These are phyloP conservation scores for Rhizophagus clarus DNA, from an alignment of 192 early-diverging fungal species.

Conservation along the genomic window DNA sequence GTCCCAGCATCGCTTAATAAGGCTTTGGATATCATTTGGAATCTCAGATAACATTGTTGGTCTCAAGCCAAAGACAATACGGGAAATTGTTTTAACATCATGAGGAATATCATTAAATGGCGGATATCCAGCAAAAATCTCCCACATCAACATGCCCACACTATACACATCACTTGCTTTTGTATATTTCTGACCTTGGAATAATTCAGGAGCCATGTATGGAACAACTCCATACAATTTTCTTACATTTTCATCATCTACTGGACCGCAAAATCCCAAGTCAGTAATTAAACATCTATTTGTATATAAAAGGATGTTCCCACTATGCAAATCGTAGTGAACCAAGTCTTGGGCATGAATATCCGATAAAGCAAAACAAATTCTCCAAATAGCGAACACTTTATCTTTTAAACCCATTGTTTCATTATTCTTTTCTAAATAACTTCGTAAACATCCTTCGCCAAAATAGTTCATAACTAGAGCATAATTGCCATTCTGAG, in stretches of 20 bases:
- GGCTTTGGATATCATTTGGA: not conserved
- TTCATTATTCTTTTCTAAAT: constrained; percentile 35
- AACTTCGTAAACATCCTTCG: constrained; percentile 40
- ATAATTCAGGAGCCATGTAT: constrained; percentile 44
- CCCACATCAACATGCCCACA: constrained; percentile 48
- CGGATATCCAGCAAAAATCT: constrained; percentile 37
- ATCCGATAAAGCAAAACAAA: not conserved
- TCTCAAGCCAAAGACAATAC: not conserved
- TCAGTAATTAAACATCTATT: constrained; percentile 24
- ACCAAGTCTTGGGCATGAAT: not conserved
- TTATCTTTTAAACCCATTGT: constrained; percentile 35
- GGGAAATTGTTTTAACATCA: not conserved
- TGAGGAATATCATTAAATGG: constrained; percentile 30
- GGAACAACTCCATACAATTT: constrained; percentile 40
- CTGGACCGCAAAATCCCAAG: constrained; percentile 36
- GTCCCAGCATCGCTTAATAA: constrained; percentile 2
- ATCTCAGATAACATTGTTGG: not conserved
- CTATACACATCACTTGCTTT: constrained; percentile 42
- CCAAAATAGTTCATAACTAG: constrained; percentile 44
- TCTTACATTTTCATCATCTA: constrained; percentile 29
- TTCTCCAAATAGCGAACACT: not conserved
- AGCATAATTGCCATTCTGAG: not conserved
- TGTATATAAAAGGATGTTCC: not conserved
- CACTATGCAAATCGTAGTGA: not conserved
- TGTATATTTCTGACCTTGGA: constrained; percentile 36